phyloP scores from a whole-genome alignment of 1,284 basidiomycete genomes.

The Fomitopsis betulina region DNA sequence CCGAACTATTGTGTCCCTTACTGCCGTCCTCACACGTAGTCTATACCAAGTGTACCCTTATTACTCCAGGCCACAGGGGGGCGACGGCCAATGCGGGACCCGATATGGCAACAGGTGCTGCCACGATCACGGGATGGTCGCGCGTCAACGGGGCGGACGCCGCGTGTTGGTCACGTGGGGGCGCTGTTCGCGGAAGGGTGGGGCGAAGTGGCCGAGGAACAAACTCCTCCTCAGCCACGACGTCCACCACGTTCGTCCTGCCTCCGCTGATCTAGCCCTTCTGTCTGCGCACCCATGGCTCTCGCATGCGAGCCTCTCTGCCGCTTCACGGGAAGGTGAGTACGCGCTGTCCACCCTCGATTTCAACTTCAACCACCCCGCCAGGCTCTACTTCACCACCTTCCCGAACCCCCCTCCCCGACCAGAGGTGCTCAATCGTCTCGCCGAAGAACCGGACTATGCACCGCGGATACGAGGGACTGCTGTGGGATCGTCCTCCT shows the following conservation, averaged over 20 bases:
- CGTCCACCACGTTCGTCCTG: not conserved
- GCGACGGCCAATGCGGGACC: too few relatives aligned
- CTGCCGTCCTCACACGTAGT: too few relatives aligned
- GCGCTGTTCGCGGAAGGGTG: constrained; percentile 8
- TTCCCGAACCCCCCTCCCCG: constrained; percentile 69
- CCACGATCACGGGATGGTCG: constrained; percentile 13
- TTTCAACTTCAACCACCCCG: constrained; percentile 5
- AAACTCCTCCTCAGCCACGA: not conserved
- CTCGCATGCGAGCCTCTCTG: constrained; percentile 70
- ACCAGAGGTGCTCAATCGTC: constrained; percentile 57
- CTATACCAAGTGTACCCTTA: too few relatives aligned
- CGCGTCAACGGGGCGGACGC: constrained; percentile 17
- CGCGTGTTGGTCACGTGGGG: constrained; percentile 27
- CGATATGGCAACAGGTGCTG: not conserved
- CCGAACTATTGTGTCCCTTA: too few relatives aligned
- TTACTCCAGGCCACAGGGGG: too few relatives aligned
- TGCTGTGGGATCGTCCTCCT: constrained; percentile 46
- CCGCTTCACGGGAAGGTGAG: constrained; percentile 69
- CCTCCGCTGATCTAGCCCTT: not conserved
- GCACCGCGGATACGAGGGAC: constrained; percentile 57
- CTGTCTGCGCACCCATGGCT: constrained; percentile 15
- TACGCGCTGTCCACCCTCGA: not conserved
- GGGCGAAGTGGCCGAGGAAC: constrained; percentile 7
- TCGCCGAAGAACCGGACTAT: constrained; percentile 43
- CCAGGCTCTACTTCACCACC: constrained; percentile 78